These are phyloP conservation scores for Phoenix dactylifera DNA, from an alignment of 176 grass and related monocot genomes.

Conservation along the genomic window DNA sequence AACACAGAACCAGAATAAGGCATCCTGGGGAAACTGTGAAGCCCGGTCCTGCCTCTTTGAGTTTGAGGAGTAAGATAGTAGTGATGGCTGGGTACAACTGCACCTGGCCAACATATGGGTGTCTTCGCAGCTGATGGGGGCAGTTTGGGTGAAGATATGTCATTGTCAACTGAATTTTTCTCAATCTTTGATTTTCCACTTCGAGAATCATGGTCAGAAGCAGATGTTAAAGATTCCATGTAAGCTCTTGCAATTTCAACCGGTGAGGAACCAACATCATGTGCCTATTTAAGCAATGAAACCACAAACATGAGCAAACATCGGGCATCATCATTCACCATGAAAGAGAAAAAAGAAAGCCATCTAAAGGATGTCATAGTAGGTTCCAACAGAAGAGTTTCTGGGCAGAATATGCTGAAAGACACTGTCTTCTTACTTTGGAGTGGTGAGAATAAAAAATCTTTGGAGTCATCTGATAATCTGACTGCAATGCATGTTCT, in stretches of 20 bases:
- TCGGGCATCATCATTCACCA: too few relatives aligned
- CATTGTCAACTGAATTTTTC: slow-evolving; percentile 30
- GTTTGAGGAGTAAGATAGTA: slow-evolving; percentile 44
- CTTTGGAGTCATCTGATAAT: slow-evolving; percentile 13
- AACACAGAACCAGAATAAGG: slow-evolving; percentile 42
- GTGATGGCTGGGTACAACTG: slow-evolving; percentile 23
- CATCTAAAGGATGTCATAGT: too few relatives aligned
- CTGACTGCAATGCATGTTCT: slow-evolving; percentile 14
- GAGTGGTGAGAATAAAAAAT: slow-evolving; percentile 4
- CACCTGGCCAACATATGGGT: slow-evolving; percentile 35
- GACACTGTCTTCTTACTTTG: slow-evolving; percentile 29
- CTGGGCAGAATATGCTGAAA: too few relatives aligned
- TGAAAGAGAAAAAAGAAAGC: too few relatives aligned
- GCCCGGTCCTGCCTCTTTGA: slow-evolving; percentile 30
- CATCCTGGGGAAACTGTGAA: slow-evolving; percentile 14
- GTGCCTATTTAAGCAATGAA: slow-evolving; percentile 31
- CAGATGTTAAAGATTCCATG: slow-evolving; percentile 39
- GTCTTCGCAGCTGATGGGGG: slow-evolving; percentile 21
- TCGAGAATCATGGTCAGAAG: slow-evolving; percentile 29
- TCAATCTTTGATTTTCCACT: slow-evolving; percentile 29
- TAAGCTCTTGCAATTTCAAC: slow-evolving; percentile 68
- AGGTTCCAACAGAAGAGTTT: too few relatives aligned
- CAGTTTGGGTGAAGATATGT: slow-evolving; percentile 24
- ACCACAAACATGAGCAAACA: slow-evolving; percentile 13
- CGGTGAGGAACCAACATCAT: slow-evolving; percentile 38